Evolutionary conservation across 192 early-diverging fungal species (phyloP).

Genomic region (Funneliformis mosseae): DNA sequence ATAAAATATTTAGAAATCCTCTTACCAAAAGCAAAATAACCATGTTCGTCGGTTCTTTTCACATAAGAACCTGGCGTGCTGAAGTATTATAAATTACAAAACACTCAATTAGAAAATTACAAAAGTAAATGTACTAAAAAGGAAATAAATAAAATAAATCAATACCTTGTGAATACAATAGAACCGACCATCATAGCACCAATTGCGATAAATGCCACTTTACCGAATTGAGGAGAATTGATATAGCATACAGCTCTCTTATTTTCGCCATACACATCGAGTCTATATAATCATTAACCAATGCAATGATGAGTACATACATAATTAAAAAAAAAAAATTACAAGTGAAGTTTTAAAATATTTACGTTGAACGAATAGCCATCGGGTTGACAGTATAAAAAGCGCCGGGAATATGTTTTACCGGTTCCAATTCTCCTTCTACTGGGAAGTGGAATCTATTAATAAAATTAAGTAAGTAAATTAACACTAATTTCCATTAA

Average conservation of each 20-base stretch:
- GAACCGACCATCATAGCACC: slow-evolving; percentile 89
- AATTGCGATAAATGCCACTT: slow-evolving; percentile 67
- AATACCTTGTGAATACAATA: slow-evolving; percentile 61
- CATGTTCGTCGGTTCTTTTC: slow-evolving; percentile 74
- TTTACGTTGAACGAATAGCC: slow-evolving; percentile 63
- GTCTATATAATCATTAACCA: slow-evolving; percentile 2
- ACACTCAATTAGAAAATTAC: neutral
- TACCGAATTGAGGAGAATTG: slow-evolving; percentile 66
- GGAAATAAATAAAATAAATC: neutral
- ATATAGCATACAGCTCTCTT: slow-evolving; percentile 66
- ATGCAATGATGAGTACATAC: neutral
- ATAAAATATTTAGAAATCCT: slow-evolving; percentile 26
- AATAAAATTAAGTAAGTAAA: neutral
- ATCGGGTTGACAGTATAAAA: slow-evolving; percentile 88
- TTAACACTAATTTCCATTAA: too few species aligned
- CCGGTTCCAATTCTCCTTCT: slow-evolving; percentile 60
- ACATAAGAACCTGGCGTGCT: slow-evolving; percentile 39
- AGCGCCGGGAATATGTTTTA: slow-evolving; percentile 57
- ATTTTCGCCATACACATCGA: slow-evolving; percentile 85
- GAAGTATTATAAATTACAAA: neutral
- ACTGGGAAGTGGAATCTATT: slow-evolving; percentile 74
- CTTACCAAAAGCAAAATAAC: slow-evolving; percentile 76
- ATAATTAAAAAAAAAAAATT: neutral
- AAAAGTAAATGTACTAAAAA: neutral
- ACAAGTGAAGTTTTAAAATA: neutral